Percentiles rank a stretch among this genome's conserved stretches.
Conservation (phyloP, 164 flowering plant genomes). For the Dillenia suffruticosa region DNA sequence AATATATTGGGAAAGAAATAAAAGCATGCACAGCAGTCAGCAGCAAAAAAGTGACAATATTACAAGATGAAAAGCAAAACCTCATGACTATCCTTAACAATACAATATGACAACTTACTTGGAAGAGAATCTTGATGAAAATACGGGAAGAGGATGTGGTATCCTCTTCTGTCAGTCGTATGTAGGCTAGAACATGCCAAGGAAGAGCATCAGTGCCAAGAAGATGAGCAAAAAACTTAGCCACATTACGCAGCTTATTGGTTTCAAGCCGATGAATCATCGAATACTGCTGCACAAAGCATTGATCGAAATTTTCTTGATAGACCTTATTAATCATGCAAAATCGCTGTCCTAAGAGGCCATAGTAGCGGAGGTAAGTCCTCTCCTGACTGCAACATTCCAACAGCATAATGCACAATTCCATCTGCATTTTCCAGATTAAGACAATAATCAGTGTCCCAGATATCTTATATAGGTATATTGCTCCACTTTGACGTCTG, state of each 20-base stretch:
- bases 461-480: background rate
- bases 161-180: constrained; percentile 91
- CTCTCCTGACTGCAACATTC: constrained; percentile 98
- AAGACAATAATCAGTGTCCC: constrained; percentile 5
- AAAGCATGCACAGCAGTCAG: no score
- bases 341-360: constrained; percentile 88
- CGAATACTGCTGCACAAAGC: constrained; percentile 90
- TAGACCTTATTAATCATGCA: constrained; percentile 89
- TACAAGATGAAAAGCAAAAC: no score
- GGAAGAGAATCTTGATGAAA: constrained; percentile 90
- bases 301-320: constrained; percentile 88
- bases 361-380: constrained; percentile 89
- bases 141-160: constrained; percentile 97
- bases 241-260: constrained; percentile 88
- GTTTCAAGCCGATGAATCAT: constrained; percentile 96
- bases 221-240: constrained; percentile 93
- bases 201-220: constrained; percentile 94
- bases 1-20: no score
- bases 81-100: no score
- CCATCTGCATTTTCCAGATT: constrained; percentile 59
- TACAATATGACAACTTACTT: constrained; percentile 29
- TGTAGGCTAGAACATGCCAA: constrained; percentile 89
- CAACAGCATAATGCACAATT: constrained; percentile 86
- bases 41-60: no score
- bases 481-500: no score